Conservation (phyloP, 345 rosid species). For the Theobroma cacao region DNA sequence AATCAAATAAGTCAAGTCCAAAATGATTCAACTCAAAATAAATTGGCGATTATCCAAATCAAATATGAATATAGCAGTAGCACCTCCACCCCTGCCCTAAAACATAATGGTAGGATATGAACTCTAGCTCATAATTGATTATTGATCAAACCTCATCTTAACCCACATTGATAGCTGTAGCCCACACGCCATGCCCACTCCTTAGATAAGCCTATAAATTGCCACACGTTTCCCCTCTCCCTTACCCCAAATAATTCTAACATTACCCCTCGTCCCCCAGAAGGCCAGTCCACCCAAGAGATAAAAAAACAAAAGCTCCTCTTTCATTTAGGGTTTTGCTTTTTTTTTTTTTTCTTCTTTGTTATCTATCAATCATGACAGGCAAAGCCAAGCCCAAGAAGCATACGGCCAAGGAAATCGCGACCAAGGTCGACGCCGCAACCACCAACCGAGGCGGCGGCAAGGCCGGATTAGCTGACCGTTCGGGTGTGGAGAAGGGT, state of each 20-base stretch:
- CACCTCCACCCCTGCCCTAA: no score
- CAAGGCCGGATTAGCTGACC: slow-evolving; percentile 71
- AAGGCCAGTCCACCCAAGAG: no score
- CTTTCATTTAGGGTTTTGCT: neutral
- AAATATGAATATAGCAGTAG: no score
- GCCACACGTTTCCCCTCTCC: neutral
- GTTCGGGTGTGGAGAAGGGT: slow-evolving; percentile 71
- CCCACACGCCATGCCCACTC: neutral
- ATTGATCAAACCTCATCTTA: no score
- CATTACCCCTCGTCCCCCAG: neutral
- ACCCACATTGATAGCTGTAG: no score
- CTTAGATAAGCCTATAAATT: neutral
- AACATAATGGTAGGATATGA: no score
- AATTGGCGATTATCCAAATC: no score
- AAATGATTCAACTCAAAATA: no score
- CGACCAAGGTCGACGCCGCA: slow-evolving; percentile 85
- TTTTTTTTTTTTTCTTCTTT: neutral
- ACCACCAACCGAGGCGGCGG: slow-evolving; percentile 94
- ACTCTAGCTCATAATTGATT: no score
- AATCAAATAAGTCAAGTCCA: no score
- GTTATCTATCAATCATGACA: slow-evolving; percentile 46
- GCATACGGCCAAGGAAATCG: slow-evolving; percentile 97
- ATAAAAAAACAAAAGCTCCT: neutral
- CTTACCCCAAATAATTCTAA: neutral
- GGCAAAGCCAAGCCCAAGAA: slow-evolving; percentile 99